Evolutionary conservation across 305 asterid species (phyloP).

Genomic region (Salvia sclarea): DNA sequence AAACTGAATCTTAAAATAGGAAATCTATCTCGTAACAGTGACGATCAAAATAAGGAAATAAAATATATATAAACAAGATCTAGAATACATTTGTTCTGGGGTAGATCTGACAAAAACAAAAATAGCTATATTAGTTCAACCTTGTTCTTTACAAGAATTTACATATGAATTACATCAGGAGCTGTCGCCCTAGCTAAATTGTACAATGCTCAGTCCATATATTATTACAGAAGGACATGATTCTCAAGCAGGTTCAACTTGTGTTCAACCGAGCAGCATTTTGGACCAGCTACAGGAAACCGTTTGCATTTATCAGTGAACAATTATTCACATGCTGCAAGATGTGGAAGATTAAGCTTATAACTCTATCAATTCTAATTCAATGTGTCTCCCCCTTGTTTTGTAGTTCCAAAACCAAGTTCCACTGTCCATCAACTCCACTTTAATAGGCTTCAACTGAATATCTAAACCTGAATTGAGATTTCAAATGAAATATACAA

Average conservation of each 20-base stretch:
- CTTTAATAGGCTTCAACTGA: constrained; percentile 61
- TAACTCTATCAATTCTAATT: constrained; percentile 65
- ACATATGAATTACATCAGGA: constrained; percentile 41
- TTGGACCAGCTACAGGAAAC: constrained; percentile 28
- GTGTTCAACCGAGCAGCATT: constrained; percentile 71
- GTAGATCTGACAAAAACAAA: background rate
- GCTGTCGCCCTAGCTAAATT: constrained; percentile 28
- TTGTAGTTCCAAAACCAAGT: constrained; percentile 93
- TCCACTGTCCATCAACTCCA: constrained; percentile 72
- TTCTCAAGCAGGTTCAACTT: constrained; percentile 71
- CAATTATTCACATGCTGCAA: constrained; percentile 65
- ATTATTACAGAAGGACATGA: constrained; percentile 27
- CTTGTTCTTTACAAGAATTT: constrained; percentile 40
- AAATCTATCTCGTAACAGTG: background rate
- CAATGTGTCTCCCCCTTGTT: constrained; percentile 61
- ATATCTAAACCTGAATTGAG: constrained; percentile 59
- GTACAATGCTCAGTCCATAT: constrained; percentile 28
- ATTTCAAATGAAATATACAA: constrained; percentile 19
- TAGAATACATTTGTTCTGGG: background rate
- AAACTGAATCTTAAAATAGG: constrained; percentile 7
- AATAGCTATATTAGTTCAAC: constrained; percentile 14
- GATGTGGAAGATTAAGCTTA: constrained; percentile 32
- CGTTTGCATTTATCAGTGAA: constrained; percentile 54
- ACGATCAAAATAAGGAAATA: constrained; percentile 5
- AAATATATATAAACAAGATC: constrained; percentile 1